Percentiles rank a stretch among this genome's conserved stretches.
Conservation (phyloP, 352 stramenopile species). For the Globisporangium alternatum region DNA sequence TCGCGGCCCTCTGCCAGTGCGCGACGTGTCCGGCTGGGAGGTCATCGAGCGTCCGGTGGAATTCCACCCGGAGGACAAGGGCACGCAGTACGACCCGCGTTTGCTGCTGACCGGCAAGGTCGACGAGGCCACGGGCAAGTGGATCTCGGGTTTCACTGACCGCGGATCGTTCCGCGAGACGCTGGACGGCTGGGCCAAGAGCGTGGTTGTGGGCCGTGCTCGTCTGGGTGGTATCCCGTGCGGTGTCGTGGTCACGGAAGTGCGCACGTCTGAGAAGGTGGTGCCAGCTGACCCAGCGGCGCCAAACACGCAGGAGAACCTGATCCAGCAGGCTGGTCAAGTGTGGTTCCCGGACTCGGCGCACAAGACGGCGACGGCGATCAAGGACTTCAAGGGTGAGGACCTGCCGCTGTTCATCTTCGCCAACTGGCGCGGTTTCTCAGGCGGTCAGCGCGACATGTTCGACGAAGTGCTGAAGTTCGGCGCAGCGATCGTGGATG, state of each 20-base stretch:
- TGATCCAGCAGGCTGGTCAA: slow-evolving; percentile 97
- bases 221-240: slow-evolving; percentile 98
- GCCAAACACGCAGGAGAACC: slow-evolving; percentile 94
- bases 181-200: slow-evolving; percentile 98
- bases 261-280: slow-evolving; percentile 95
- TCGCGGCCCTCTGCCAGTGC: slow-evolving; percentile 77
- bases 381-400: slow-evolving; percentile 99
- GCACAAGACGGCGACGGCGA: slow-evolving; percentile 99
- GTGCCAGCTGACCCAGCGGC: slow-evolving; percentile 98
- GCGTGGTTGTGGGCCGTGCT: slow-evolving; percentile 97
- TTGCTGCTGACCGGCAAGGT: slow-evolving; percentile 87
- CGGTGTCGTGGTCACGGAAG: slow-evolving; percentile 98
- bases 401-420: slow-evolving; percentile 99
- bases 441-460: slow-evolving; percentile 99
- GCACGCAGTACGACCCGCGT: slow-evolving; percentile 95
- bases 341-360: slow-evolving; percentile 99
- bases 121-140: slow-evolving; percentile 76
- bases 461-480: slow-evolving; percentile 99
- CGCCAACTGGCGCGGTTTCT: slow-evolving; percentile 99
- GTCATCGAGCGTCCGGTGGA: slow-evolving; percentile 87
- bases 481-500: slow-evolving; percentile 99
- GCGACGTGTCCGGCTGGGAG: slow-evolving; percentile 81
- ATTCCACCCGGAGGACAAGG: slow-evolving; percentile 91
- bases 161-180: slow-evolving; percentile 98
- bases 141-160: slow-evolving; percentile 96